A percentile compares a stretch with the other conserved stretches of the same genome.
phyloP scores from a whole-genome alignment of 1,139 yeast species.

The Blastobotrys malaysiensis region DNA sequence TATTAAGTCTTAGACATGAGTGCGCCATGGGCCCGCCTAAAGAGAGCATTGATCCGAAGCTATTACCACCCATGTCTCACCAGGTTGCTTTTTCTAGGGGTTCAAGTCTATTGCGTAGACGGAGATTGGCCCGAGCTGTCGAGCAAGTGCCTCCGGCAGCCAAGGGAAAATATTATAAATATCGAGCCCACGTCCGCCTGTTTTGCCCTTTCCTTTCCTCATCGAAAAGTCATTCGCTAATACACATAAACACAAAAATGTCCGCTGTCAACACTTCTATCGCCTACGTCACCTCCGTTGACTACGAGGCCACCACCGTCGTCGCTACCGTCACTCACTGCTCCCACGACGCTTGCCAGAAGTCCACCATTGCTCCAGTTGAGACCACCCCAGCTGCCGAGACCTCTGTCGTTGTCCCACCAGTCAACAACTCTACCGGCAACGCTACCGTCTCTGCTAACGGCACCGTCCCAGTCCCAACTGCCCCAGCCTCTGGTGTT shows the following conservation, averaged over 20 bases:
- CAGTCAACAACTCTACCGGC: neutral
- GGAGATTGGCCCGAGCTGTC: neutral
- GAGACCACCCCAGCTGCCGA: neutral
- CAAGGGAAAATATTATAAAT: neutral
- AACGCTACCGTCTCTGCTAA: neutral
- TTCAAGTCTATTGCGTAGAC: neutral
- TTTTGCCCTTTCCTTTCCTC: neutral
- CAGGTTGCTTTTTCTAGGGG: neutral
- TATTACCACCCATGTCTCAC: neutral
- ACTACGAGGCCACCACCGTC: neutral
- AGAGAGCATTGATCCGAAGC: neutral
- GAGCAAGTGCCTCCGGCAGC: neutral
- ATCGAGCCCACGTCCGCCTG: neutral
- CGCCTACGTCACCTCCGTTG: neutral
- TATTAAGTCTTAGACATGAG: neutral
- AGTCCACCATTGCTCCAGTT: neutral
- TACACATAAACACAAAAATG: neutral
- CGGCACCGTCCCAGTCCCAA: neutral
- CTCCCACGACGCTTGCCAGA: neutral
- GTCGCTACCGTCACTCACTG: neutral
- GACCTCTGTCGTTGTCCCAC: neutral
- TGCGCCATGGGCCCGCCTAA: too few species aligned
- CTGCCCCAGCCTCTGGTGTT: neutral
- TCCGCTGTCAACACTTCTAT: neutral
- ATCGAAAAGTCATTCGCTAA: neutral